phyloP scores from a whole-genome alignment of 2,329 filamentous ascomycete species.

The Coniochaeta hoffmannii region DNA sequence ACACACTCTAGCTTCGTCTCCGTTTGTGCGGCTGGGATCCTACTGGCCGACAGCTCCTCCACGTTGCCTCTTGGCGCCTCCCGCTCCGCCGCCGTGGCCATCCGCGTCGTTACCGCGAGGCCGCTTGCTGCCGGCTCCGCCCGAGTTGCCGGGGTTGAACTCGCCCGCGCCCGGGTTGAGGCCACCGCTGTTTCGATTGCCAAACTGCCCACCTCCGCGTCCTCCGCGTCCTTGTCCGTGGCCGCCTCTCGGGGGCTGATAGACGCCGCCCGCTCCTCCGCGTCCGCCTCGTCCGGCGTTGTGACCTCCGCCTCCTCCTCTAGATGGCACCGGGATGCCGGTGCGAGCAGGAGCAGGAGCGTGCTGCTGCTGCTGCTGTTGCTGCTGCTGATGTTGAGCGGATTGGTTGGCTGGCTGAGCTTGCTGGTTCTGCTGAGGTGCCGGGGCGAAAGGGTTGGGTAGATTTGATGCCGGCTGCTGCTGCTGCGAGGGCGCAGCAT shows the following conservation, averaged over 20 bases:
- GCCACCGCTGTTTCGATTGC: conserved; percentile 19
- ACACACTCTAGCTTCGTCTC: neutral
- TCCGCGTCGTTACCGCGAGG: conserved; percentile 39
- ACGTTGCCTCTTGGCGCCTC: conserved; percentile 20
- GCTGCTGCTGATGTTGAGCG: conserved; percentile 7
- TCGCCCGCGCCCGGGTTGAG: conserved; percentile 31
- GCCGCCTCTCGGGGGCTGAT: conserved; percentile 18
- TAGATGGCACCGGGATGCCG: conserved; percentile 17
- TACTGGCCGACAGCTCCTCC: conserved; percentile 17
- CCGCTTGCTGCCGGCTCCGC: conserved; percentile 46
- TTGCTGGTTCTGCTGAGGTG: conserved; percentile 9
- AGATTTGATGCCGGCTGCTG: neutral
- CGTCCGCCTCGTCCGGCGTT: conserved; percentile 12
- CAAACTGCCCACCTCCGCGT: conserved; percentile 12
- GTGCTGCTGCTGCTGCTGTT: conserved; percentile 12
- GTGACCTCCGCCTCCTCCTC: conserved; percentile 13
- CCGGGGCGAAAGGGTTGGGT: conserved; percentile 12
- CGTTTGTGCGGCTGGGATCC: neutral
- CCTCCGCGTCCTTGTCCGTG: conserved; percentile 13
- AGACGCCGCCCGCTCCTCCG: conserved; percentile 13
- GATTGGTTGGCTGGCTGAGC: conserved; percentile 10
- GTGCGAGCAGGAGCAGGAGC: conserved; percentile 10
- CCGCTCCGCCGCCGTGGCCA: conserved; percentile 18
- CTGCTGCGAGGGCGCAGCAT: conserved; percentile 5
- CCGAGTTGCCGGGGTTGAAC: conserved; percentile 39